A percentile compares a stretch with the other conserved stretches of the same genome.
Conservation (phyloP, 1,284 basidiomycete species). For the Rhodofomes roseus region DNA sequence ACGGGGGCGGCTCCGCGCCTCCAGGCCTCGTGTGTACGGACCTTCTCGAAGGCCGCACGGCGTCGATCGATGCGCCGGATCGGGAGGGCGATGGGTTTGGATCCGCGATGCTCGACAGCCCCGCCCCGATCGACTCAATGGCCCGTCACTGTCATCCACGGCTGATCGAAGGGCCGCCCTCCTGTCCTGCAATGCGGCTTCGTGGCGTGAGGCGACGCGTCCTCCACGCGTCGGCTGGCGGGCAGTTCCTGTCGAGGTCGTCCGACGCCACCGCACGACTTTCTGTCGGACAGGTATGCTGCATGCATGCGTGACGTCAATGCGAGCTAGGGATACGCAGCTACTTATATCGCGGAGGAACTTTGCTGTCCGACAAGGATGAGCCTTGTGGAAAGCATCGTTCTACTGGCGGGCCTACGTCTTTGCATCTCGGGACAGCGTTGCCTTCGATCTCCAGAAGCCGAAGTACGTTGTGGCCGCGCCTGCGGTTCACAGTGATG, state of each 20-base stretch:
- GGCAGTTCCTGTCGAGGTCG: not conserved
- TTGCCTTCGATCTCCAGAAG: no score
- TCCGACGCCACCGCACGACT: not conserved
- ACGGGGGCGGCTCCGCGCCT: not conserved
- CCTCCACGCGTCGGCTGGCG: not conserved
- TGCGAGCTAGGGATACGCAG: no score
- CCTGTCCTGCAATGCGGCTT: not conserved
- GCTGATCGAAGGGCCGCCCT: not conserved
- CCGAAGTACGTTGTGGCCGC: no score
- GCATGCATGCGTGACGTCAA: not conserved
- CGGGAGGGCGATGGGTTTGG: not conserved
- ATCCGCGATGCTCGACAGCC: not conserved
- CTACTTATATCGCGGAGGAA: no score
- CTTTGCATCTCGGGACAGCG: no score
- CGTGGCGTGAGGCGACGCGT: not conserved
- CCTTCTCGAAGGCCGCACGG: not conserved
- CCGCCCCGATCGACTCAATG: not conserved
- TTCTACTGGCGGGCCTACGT: no score
- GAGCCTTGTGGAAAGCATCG: no score
- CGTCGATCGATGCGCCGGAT: not conserved
- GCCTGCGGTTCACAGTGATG: no score
- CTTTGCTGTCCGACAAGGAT: no score
- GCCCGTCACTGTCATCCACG: not conserved
- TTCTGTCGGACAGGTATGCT: not conserved
- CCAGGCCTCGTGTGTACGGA: not conserved